These are phyloP conservation scores for Mucor saturninus DNA, from an alignment of 371 early-diverging fungal species.

Conservation along the genomic window DNA sequence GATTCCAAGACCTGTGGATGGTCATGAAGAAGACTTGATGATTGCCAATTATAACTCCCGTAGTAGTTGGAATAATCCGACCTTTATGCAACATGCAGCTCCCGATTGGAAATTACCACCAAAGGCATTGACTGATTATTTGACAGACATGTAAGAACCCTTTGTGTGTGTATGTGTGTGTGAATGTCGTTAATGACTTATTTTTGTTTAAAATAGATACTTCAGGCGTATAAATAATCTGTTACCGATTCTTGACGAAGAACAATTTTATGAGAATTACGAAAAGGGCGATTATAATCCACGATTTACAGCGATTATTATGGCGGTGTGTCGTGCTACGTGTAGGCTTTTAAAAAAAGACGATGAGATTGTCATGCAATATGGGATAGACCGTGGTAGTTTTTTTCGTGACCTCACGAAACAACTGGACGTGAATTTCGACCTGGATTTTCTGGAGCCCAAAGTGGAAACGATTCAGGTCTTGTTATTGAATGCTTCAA, in stretches of 20 bases:
- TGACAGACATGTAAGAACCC: conserved; percentile 26
- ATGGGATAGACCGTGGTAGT: conserved; percentile 20
- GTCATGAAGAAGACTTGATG: conserved; percentile 38
- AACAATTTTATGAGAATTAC: conserved; percentile 36
- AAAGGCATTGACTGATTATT: conserved; percentile 32
- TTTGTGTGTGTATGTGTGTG: too few relatives aligned
- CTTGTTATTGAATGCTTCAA: conserved; percentile 29
- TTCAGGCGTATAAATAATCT: conserved; percentile 33
- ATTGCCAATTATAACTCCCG: conserved; percentile 19
- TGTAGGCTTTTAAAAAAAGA: conserved; percentile 30
- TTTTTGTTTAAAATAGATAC: neutral
- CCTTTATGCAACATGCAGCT: conserved; percentile 2
- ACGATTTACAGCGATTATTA: conserved; percentile 18
- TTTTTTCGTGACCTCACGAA: conserved; percentile 20
- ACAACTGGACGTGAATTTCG: conserved; percentile 19
- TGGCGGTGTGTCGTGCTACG: conserved; percentile 30
- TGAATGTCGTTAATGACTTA: too few relatives aligned
- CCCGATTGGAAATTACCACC: conserved; percentile 41
- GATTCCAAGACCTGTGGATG: conserved; percentile 24
- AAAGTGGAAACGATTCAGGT: conserved; percentile 38
- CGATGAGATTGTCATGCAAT: conserved; percentile 27
- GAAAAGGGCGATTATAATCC: conserved; percentile 6
- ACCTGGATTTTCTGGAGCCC: conserved; percentile 38
- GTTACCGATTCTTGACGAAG: conserved; percentile 49
- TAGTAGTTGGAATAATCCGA: conserved; percentile 7